Percentiles rank a stretch among this genome's conserved stretches.
These are phyloP conservation scores for Coccomyxa sp. DNA, from an alignment of 139 green algal species.

Conservation along the genomic window DNA sequence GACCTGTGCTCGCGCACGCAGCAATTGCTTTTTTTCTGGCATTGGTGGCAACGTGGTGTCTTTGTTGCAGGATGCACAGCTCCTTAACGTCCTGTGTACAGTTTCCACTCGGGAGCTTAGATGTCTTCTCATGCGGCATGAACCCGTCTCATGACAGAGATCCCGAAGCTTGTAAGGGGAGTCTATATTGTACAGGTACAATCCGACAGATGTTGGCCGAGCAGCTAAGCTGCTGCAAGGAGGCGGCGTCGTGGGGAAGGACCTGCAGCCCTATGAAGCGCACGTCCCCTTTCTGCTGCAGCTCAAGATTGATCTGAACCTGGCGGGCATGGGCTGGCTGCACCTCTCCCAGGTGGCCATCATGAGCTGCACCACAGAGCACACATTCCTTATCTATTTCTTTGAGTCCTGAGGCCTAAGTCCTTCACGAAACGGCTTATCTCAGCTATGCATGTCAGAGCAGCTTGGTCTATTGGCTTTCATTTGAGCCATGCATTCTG, in stretches of 20 bases:
- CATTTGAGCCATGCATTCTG: too few species aligned
- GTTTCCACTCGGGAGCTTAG: not conserved
- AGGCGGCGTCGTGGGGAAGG: slow-evolving; percentile 67
- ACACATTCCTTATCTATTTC: too few species aligned
- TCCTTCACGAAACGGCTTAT: too few species aligned
- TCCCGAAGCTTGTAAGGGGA: not conserved
- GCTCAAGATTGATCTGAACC: slow-evolving; percentile 93
- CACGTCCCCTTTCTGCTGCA: slow-evolving; percentile 95
- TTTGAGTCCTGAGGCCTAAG: too few species aligned
- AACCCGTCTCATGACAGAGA: not conserved
- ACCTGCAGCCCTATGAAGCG: slow-evolving; percentile 84
- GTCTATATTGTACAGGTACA: slow-evolving; percentile 46
- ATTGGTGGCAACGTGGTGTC: not conserved
- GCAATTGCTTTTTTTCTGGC: too few species aligned
- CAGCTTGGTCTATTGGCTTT: too few species aligned
- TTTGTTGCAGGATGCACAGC: not conserved
- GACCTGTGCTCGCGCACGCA: not conserved
- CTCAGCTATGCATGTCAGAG: too few species aligned
- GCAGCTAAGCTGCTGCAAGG: slow-evolving; percentile 52
- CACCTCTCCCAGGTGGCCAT: slow-evolving; percentile 43
- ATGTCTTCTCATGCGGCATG: not conserved
- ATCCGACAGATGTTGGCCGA: slow-evolving; percentile 60
- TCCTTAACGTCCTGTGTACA: not conserved
- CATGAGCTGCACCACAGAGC: too few species aligned
- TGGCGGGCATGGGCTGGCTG: slow-evolving; percentile 83